Conservation (phyloP, 2,329 filamentous ascomycete genomes). For the Beauveria medogensis region DNA sequence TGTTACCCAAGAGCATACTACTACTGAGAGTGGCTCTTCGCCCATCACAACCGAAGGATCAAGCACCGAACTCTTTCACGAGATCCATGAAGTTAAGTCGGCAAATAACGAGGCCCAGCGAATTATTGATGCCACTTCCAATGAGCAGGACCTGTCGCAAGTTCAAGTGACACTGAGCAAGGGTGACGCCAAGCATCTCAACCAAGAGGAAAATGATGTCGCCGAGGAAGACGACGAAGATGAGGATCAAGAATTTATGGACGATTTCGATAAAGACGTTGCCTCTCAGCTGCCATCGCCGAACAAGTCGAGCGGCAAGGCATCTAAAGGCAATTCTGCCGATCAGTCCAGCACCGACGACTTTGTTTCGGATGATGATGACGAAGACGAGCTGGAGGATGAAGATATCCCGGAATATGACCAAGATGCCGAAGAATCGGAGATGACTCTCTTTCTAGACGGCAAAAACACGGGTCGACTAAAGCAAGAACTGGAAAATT, state of each 20-base stretch:
- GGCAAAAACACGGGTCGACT: conserved; percentile 23
- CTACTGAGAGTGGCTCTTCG: background rate
- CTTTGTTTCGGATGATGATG: background rate
- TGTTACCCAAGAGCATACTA: background rate
- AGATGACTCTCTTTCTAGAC: conserved; percentile 11
- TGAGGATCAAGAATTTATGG: background rate
- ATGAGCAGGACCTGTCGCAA: background rate
- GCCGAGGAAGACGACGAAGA: background rate
- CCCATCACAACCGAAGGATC: background rate
- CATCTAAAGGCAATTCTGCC: background rate
- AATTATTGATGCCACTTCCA: background rate
- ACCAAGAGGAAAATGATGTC: background rate
- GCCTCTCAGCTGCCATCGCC: background rate
- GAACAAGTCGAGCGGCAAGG: background rate
- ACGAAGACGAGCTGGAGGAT: conserved; percentile 8
- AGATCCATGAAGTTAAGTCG: background rate
- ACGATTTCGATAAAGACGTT: background rate
- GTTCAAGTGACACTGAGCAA: background rate
- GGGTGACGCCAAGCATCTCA: background rate
- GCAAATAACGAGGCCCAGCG: background rate
- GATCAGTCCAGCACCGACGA: background rate
- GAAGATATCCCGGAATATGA: conserved; percentile 14
- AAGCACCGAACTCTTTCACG: background rate
- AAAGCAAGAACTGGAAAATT: conserved; percentile 22
- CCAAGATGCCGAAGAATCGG: conserved; percentile 7